A percentile compares a stretch with the other conserved stretches of the same genome.
Conservation (phyloP, 1,284 basidiomycete species). For the Ganoderma sinense region DNA sequence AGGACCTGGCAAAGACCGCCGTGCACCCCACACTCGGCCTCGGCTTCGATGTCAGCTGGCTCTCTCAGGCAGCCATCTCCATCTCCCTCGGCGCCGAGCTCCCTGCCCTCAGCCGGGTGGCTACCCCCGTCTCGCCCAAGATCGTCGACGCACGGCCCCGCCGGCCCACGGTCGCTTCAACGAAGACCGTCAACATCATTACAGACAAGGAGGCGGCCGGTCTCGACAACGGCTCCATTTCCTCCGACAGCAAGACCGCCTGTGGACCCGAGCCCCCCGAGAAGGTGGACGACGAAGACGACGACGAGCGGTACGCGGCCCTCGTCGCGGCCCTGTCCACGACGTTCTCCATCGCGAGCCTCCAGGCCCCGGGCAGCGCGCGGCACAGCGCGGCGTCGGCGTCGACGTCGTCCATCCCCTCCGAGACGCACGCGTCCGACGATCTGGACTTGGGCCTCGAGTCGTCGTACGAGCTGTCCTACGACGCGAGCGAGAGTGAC, state of each 20-base stretch:
- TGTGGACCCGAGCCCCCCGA: background rate
- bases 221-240: background rate
- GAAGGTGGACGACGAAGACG: background rate
- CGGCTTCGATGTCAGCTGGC: background rate
- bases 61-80: background rate
- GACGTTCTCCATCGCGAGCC: background rate
- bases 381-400: background rate
- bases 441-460: background rate
- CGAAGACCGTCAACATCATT: background rate
- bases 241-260: background rate
- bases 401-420: background rate
- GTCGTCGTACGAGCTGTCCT: background rate
- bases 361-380: background rate
- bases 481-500: conserved; percentile 8
- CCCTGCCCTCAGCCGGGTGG: background rate
- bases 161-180: background rate
- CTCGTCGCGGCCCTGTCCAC: conserved; percentile 2
- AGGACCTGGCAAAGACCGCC: background rate
- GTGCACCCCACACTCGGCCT: background rate
- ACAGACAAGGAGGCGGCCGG: background rate
- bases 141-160: background rate
- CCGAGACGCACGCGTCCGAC: background rate
- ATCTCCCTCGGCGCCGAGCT: background rate
- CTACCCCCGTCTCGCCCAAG: background rate
- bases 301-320: background rate